Percentiles rank a stretch among this genome's conserved stretches.
Conservation (phyloP, 106 monocot species). For the Dendrobium catenatum region DNA sequence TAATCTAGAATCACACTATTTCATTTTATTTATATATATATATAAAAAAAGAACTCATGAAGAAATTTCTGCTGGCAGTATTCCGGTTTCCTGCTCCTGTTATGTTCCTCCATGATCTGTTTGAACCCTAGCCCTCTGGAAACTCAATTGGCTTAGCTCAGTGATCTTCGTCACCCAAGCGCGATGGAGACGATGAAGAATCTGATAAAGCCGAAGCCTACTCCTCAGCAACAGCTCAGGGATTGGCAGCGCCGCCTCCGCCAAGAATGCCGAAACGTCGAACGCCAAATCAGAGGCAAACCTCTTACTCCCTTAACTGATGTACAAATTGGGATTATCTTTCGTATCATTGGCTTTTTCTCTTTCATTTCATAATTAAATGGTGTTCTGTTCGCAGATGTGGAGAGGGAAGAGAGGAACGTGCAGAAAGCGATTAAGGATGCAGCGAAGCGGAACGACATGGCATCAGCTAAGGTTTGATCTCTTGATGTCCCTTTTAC, state of each 20-base stretch:
- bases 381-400: constrained; percentile 38
- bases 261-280: constrained; percentile 77
- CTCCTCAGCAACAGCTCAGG: constrained; percentile 73
- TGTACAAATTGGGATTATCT: not conserved
- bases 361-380: not conserved
- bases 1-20: no score
- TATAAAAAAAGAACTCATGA: no score
- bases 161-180: not conserved
- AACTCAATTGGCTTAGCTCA: not conserved
- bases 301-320: not conserved
- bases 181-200: constrained; percentile 81
- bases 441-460: constrained; percentile 88
- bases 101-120: no score
- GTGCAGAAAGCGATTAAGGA: constrained; percentile 98
- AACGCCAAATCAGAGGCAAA: constrained; percentile 91
- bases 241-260: constrained; percentile 98
- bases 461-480: constrained; percentile 83
- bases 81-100: no score
- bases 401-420: constrained; percentile 89
- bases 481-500: not conserved
- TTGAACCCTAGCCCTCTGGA: not conserved
- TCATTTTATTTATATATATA: no score
- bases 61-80: no score
- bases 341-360: not conserved
- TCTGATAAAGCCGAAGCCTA: constrained; percentile 71